Evolutionary conservation across 2,329 filamentous ascomycete species (phyloP).

Genomic region (Aspergillus persii): DNA sequence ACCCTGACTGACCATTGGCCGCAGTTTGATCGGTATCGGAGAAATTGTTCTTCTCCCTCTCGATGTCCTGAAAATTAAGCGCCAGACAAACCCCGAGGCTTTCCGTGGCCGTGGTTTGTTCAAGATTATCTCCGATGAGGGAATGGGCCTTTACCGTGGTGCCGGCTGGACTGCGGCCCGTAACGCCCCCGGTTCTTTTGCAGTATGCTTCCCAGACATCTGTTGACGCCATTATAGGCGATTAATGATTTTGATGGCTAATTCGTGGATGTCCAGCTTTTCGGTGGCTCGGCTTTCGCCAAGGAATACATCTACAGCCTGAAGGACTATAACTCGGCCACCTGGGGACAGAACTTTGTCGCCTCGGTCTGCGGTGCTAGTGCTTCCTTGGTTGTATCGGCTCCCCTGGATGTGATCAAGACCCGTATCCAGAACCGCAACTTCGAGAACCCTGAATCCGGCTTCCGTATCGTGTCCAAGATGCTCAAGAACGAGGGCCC

Average conservation of each 20-base stretch:
- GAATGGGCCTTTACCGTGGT: constrained; percentile 91
- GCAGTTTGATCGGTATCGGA: constrained; percentile 88
- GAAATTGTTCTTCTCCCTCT: constrained; percentile 94
- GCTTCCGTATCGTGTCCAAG: constrained; percentile 84
- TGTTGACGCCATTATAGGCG: neutral
- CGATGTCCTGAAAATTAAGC: constrained; percentile 98
- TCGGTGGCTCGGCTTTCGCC: constrained; percentile 93
- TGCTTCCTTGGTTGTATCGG: constrained; percentile 93
- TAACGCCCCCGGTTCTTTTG: constrained; percentile 95
- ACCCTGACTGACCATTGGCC: constrained; percentile 4
- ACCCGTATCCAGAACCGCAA: constrained; percentile 97
- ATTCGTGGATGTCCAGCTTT: constrained; percentile 61
- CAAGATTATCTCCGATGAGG: constrained; percentile 87
- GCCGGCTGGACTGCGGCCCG: constrained; percentile 97
- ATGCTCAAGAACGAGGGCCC: constrained; percentile 91
- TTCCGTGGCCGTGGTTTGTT: constrained; percentile 92
- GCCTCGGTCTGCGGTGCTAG: constrained; percentile 94
- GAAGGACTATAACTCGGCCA: constrained; percentile 89
- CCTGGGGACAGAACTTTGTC: constrained; percentile 95
- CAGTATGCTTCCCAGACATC: constrained; percentile 57
- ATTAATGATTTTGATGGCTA: neutral
- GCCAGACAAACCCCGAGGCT: constrained; percentile 97
- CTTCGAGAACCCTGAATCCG: constrained; percentile 95
- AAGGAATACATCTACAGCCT: constrained; percentile 94
- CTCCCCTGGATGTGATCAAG: constrained; percentile 95